Conservation (phyloP, 305 asterid species). For the Solanum hybrid region DNA sequence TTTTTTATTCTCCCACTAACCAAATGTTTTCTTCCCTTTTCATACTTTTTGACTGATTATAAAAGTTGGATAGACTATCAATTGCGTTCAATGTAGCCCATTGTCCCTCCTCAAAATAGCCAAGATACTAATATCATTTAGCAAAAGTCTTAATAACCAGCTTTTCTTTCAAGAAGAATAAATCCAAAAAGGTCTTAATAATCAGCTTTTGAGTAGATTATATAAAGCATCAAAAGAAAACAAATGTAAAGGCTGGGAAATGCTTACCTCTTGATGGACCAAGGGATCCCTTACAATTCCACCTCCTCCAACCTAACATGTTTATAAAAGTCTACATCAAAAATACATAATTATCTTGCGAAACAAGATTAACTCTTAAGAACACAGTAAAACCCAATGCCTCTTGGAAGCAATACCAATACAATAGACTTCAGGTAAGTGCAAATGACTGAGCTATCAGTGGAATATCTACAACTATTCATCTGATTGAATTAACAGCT, state of each 20-base stretch:
- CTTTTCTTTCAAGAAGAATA: not conserved
- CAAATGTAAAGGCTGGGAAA: constrained; percentile 1
- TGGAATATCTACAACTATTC: not conserved
- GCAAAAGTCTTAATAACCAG: not conserved
- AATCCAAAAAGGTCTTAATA: not conserved
- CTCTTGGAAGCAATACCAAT: not conserved
- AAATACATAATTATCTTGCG: not conserved
- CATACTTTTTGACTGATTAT: not conserved
- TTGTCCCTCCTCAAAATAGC: not conserved
- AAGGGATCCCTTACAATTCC: constrained; percentile 79
- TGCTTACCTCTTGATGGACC: constrained; percentile 71
- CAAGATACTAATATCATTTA: not conserved
- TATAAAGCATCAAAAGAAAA: not conserved
- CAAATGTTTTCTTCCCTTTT: not conserved
- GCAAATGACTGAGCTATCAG: not conserved
- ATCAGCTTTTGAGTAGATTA: not conserved
- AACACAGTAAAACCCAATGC: not conserved
- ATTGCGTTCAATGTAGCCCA: not conserved
- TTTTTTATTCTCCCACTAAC: not conserved
- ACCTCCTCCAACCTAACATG: constrained; percentile 75
- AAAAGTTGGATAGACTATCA: not conserved
- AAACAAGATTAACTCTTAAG: not conserved
- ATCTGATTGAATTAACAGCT: not conserved
- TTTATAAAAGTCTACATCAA: not conserved
- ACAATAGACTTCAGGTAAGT: not conserved